Conservation (phyloP, 2,329 filamentous ascomycete genomes). For the Ascochyta rabiei region DNA sequence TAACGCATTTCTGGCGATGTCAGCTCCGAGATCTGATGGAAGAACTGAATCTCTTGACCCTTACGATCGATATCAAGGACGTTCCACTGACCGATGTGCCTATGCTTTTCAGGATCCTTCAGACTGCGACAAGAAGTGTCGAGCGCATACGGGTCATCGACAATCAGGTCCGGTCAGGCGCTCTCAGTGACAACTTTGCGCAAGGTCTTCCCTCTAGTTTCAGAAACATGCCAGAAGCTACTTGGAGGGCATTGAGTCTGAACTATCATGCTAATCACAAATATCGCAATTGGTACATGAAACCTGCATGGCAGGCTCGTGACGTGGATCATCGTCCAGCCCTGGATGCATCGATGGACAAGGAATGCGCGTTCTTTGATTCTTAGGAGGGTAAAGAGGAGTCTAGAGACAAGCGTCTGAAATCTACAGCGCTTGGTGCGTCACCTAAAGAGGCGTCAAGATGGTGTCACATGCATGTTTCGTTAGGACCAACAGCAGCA, state of each 20-base stretch:
- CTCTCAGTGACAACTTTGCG: too few species aligned
- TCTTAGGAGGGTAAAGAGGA: slow-evolving; percentile 1
- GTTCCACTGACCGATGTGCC: slow-evolving; percentile 27
- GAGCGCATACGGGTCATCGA: slow-evolving; percentile 3
- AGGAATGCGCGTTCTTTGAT: slow-evolving; percentile 8
- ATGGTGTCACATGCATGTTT: not conserved
- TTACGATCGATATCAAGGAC: slow-evolving; percentile 32
- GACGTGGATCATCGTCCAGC: not conserved
- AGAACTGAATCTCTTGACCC: slow-evolving; percentile 30
- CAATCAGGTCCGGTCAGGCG: not conserved
- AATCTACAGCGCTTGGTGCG: not conserved
- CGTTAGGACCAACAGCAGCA: too few species aligned
- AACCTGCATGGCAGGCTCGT: not conserved
- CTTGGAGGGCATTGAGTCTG: slow-evolving; percentile 6
- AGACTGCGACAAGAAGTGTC: slow-evolving; percentile 24
- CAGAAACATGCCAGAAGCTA: not conserved
- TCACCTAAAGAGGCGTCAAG: not conserved
- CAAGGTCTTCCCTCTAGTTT: not conserved
- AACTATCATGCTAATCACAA: slow-evolving; percentile 1
- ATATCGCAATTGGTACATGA: slow-evolving; percentile 6
- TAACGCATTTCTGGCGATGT: slow-evolving; percentile 41
- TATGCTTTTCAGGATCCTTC: slow-evolving; percentile 32
- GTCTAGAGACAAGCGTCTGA: not conserved
- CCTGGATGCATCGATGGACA: slow-evolving; percentile 3
- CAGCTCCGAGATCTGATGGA: slow-evolving; percentile 36